phyloP scores from a whole-genome alignment of 352 stramenopile species.

The Pythium sukuiense region DNA sequence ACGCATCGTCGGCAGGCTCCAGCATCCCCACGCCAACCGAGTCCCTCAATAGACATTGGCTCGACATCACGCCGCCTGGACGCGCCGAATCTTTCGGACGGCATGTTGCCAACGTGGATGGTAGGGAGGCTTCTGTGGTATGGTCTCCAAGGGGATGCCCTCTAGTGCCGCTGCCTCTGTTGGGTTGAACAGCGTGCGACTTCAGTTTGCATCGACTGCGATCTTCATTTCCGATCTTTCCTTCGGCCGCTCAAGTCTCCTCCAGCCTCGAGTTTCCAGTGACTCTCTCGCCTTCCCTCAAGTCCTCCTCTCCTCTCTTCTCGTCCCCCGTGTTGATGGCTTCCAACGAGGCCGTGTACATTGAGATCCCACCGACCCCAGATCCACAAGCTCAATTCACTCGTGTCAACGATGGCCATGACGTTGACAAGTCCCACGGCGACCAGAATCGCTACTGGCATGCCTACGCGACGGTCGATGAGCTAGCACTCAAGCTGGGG shows the following conservation, averaged over 20 bases:
- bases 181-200: neutral
- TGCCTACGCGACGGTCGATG: constrained; percentile 37
- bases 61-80: neutral
- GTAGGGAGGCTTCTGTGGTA: constrained; percentile 1
- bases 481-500: constrained; percentile 22
- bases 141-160: neutral
- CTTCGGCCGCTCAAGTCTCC: neutral
- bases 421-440: neutral
- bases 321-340: neutral
- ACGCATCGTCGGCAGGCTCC: neutral
- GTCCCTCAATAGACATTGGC: neutral
- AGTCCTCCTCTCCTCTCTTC: neutral
- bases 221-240: neutral
- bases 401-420: neutral
- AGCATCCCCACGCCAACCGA: neutral
- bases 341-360: neutral
- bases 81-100: neutral
- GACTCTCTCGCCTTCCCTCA: neutral
- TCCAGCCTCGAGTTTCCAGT: neutral
- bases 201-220: neutral
- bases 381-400: neutral
- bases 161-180: neutral
- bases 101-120: neutral
- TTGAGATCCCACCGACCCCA: neutral
- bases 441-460: constrained; percentile 35